These are phyloP conservation scores for Coemansia javaensis DNA, from an alignment of 192 early-diverging fungal genomes.

Conservation along the genomic window DNA sequence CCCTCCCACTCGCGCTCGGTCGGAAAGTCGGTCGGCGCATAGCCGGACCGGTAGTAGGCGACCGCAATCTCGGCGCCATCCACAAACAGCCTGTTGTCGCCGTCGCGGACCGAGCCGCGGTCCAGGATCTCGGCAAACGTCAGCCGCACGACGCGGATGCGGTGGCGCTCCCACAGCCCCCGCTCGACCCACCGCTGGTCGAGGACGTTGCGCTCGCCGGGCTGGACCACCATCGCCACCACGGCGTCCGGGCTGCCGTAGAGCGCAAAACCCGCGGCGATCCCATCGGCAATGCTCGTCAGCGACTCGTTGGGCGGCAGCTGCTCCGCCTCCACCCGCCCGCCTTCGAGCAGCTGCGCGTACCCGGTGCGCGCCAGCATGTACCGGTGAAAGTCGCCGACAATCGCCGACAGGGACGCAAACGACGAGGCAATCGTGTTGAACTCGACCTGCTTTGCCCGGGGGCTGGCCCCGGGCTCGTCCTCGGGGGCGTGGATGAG, in stretches of 20 bases:
- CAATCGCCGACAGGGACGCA: conserved; percentile 69
- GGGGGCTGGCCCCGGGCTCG: conserved; percentile 26
- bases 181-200: conserved; percentile 70
- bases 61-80: conserved; percentile 75
- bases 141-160: conserved; percentile 29
- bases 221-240: conserved; percentile 86
- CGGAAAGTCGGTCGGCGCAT: conserved; percentile 83
- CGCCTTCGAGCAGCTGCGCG: conserved; percentile 13
- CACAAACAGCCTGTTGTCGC: conserved; percentile 57
- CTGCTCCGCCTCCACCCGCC: conserved; percentile 14
- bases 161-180: conserved; percentile 40
- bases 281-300: conserved; percentile 63
- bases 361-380: conserved; percentile 36
- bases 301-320: conserved; percentile 69
- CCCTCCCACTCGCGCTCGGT: conserved; percentile 86
- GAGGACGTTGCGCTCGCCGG: conserved; percentile 86
- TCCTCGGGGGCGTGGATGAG: conserved; percentile 63
- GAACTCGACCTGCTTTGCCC: conserved; percentile 84
- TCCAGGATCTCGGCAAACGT: conserved; percentile 60
- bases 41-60: conserved; percentile 86
- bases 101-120: conserved; percentile 56
- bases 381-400: conserved; percentile 69
- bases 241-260: conserved; percentile 51
- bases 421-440: conserved; percentile 96
- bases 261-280: conserved; percentile 63